Base-by-base conservation (phyloP, 768 basidiomycete species). In the Phylloporus sp. region DNA sequence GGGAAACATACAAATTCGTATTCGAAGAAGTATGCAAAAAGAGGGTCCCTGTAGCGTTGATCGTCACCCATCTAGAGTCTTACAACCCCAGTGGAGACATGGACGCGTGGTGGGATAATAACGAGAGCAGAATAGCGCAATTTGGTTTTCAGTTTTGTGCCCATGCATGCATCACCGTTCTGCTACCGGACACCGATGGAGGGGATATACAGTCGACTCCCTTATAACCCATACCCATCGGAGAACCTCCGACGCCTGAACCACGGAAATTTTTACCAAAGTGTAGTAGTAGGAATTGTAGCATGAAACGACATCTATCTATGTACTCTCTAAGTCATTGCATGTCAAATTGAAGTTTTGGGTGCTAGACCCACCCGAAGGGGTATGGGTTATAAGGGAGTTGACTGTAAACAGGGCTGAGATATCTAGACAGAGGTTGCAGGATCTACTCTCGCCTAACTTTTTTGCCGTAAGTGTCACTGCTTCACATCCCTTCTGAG, bases 61-160 rank as follows among this genome's bases (percentile, higher is more conserved):
- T 66, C 13, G 55, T 62, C 38, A 68, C 62, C 2, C 39, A 59
- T 17, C 48, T 69, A 5, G 66, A 66, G 44, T 61, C 55, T 9
- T 56, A 56, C 35, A 38, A 64, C 11, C 49, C 49, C 0, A 46
- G 53, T 32, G 52, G 54, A 8, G 58, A 60, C 17, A 69, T 68
- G 59, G 56, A 65, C 9, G 34, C 46, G 41, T 74, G 72, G 73
- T 73, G 69, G 69, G 34, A 40, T 9, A 32, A 52, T 36, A 71
- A 66, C 35, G 44, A 65, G 37, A 37, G 20, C 9, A 38, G 35
- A 5, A 65, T 71, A 50, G 53, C 41, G 17, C 23, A 39, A 15
- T 47, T 67, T 26, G 58, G 58, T 7, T 70, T 75, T 49, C 39
- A 54, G 21, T 60, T 71, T 20, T 55, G 60, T 24, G 67, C 59